A percentile compares a stretch with the other conserved stretches of the same genome.
phyloP scores from a whole-genome alignment of 768 basidiomycete genomes.

The Boletus barrowsii region DNA sequence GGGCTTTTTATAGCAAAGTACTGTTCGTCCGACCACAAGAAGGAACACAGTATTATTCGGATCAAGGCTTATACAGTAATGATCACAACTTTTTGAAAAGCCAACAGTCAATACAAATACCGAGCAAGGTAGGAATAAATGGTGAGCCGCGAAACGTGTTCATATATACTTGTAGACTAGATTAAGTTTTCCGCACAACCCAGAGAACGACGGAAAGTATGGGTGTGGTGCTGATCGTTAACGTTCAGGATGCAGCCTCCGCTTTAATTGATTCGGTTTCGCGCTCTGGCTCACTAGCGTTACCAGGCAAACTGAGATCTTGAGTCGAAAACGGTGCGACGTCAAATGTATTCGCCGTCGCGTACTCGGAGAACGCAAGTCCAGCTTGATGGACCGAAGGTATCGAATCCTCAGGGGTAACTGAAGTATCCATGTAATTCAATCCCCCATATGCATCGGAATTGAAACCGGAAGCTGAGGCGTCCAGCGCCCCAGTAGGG shows the following conservation, averaged over 20 bases:
- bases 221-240: conserved; percentile 17
- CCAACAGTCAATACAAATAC: conserved; percentile 35
- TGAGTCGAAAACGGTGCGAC: conserved; percentile 64
- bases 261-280: conserved; percentile 66
- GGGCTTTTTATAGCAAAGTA: conserved; percentile 20
- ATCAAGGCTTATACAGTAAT: conserved; percentile 35
- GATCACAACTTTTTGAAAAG: conserved; percentile 33
- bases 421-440: conserved; percentile 73
- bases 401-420: conserved; percentile 62
- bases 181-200: conserved; percentile 31
- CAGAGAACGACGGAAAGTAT: conserved; percentile 23
- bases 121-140: conserved; percentile 40
- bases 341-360: conserved; percentile 63
- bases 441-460: conserved; percentile 67
- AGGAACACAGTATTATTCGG: conserved; percentile 30
- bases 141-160: conserved; percentile 29
- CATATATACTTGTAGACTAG: conserved; percentile 32
- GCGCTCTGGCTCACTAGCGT: conserved; percentile 57
- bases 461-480: conserved; percentile 57
- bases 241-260: conserved; percentile 44
- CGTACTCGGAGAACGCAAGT: conserved; percentile 71
- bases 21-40: conserved; percentile 10
- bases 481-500: conserved; percentile 62
- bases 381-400: conserved; percentile 57
- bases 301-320: conserved; percentile 59